Evolutionary conservation across 1,139 yeast genomes (phyloP).

Genomic region (Pneumocystis sp.): DNA sequence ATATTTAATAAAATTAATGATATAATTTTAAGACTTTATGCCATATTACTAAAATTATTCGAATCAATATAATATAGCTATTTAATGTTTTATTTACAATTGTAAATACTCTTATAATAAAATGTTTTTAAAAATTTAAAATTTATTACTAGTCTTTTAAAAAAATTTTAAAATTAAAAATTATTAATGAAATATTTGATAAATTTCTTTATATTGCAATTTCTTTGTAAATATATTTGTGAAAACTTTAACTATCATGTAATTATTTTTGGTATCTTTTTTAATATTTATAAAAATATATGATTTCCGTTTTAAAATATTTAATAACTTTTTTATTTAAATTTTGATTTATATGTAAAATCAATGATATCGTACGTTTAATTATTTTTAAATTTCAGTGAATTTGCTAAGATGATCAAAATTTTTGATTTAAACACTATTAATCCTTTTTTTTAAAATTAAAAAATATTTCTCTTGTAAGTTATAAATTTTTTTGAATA

Average conservation of each 20-base stretch:
- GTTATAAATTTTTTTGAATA: not conserved
- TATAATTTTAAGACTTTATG: not conserved
- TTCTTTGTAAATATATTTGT: not conserved
- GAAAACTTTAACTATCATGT: not conserved
- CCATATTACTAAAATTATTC: not conserved
- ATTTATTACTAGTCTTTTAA: not conserved
- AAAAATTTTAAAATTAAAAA: not conserved
- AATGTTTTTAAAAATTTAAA: not conserved
- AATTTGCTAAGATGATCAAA: no score
- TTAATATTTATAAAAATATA: not conserved
- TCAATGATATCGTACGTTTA: no score
- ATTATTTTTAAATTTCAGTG: no score
- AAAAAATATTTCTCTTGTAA: no score
- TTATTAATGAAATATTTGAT: not conserved
- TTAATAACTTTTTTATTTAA: no score
- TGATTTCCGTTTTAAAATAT: not conserved
- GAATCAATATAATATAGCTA: not conserved
- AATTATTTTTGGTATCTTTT: not conserved
- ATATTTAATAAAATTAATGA: not conserved
- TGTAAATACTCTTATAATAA: not conserved
- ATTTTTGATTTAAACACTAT: no score
- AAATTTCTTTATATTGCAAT: not conserved
- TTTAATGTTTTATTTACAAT: not conserved
- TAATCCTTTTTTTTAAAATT: no score
- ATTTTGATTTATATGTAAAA: no score